Base-by-base conservation (phyloP, 202 grass and related monocot species). In the Setaria italica region DNA sequence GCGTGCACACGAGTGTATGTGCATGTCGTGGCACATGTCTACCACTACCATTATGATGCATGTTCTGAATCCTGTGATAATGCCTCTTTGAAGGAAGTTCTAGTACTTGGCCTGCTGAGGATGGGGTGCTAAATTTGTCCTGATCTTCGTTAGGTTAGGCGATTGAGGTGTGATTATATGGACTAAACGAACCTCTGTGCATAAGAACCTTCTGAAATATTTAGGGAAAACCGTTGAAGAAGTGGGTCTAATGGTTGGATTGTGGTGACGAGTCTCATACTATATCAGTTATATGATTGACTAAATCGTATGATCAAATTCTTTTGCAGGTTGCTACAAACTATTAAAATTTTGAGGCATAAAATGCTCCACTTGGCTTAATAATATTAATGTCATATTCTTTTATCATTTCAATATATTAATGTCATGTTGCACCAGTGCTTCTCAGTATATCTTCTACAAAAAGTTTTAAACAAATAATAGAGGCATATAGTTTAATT, bases 1-100 rank as follows among this genome's bases (percentile, higher is more conserved):
- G 72, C 72, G 76, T 88, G 89, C 82, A 48, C 85, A 91, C 81
- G 85, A 90, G 81, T 84, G 89, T 63, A 48, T 74, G 85, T 66
- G 77, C 85, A 78, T 88, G 81, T 91, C 58, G 58, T 65, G 79
- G 82, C 85, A 88, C 77, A 72, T 88, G 77, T 32, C 77, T 72
- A 73, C 56, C 78, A 91, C 77, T 48, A 82, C 53, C 39, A 41
- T 41, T 41, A 41, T 41, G 32, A 78, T 65, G 82, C 85, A 91
- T 57, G 85, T 78, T 85, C 82, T 85, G 58, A 67, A 72, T 84
- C 71, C 77, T 88, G 63, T 39, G 47, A 66, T 81, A 50, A 50
- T 91, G 39, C 70, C 85, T 25, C 76, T 35, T 73, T 77, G 65
- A 72, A 66, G 79, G 62, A 67, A 33, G 15, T 65, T 67, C 47